These are phyloP conservation scores for Batkoa obscura DNA, from an alignment of 371 early-diverging fungal species.

Conservation along the genomic window DNA sequence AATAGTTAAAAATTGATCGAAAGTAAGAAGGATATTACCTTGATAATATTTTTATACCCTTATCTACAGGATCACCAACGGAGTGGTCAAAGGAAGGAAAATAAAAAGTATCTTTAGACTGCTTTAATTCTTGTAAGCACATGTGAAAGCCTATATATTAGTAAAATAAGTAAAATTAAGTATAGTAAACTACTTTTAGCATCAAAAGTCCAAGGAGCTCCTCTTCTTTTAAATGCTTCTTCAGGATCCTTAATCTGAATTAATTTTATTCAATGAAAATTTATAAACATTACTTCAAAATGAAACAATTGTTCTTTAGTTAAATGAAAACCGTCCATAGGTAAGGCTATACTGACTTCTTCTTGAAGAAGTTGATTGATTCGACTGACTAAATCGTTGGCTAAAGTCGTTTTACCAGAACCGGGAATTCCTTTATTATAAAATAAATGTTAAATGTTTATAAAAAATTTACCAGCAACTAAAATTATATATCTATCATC, in stretches of 20 bases:
- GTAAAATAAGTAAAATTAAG: not conserved
- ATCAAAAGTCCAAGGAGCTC: slow-evolving; percentile 29
- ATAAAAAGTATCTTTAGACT: not conserved
- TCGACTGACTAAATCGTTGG: slow-evolving; percentile 5
- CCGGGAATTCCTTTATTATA: slow-evolving; percentile 20
- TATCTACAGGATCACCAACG: slow-evolving; percentile 16
- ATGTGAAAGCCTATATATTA: not conserved
- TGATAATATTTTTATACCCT: slow-evolving; percentile 14
- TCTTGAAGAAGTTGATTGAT: not conserved
- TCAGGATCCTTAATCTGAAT: slow-evolving; percentile 12
- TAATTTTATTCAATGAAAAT: not conserved
- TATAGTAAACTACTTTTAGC: slow-evolving; percentile 7
- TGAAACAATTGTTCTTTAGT: slow-evolving; percentile 11
- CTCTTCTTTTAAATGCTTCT: slow-evolving; percentile 19
- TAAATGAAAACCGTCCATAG: slow-evolving; percentile 29
- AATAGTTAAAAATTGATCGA: not conserved
- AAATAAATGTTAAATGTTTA: not conserved
- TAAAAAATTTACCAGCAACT: not conserved
- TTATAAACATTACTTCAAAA: slow-evolving; percentile 11
- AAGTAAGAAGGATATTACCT: slow-evolving; percentile 4
- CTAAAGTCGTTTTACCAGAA: slow-evolving; percentile 21
- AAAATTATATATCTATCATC: not conserved
- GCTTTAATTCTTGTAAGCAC: not conserved
- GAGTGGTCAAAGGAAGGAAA: slow-evolving; percentile 21
- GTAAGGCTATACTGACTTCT: slow-evolving; percentile 9